phyloP scores from a whole-genome alignment of 2,329 filamentous ascomycete species.

The Microsporum ferrugineum region DNA sequence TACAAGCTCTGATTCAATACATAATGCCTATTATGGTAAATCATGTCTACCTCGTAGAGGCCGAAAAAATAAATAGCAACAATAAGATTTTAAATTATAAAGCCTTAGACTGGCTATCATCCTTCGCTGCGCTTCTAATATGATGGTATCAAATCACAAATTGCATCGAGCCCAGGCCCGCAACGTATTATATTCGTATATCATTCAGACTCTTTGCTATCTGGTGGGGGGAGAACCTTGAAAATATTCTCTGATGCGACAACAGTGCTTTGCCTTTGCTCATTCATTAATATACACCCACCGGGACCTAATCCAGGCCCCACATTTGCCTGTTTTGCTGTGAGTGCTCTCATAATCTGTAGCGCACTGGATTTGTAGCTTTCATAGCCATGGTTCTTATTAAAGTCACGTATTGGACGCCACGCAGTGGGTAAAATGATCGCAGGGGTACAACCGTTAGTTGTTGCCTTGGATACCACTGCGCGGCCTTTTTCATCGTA shows the following conservation, averaged over 20 bases:
- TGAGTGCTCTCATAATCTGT: conserved; percentile 36
- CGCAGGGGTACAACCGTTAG: conserved; percentile 21
- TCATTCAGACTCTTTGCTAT: conserved; percentile 5
- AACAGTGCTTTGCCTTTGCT: conserved; percentile 40
- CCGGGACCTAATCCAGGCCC: conserved; percentile 44
- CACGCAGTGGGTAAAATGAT: conserved; percentile 29
- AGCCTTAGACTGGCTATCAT: neutral
- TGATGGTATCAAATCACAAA: neutral
- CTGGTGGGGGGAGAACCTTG: conserved; percentile 19
- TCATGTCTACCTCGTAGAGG: neutral
- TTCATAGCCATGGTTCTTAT: conserved; percentile 32
- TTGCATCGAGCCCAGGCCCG: neutral
- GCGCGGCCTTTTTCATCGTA: conserved; percentile 15
- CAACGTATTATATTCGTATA: neutral
- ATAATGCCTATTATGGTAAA: neutral
- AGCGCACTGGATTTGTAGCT: conserved; percentile 37
- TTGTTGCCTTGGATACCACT: conserved; percentile 13
- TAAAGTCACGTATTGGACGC: conserved; percentile 29
- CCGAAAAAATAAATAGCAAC: neutral
- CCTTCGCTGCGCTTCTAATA: neutral
- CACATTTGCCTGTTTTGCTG: conserved; percentile 40
- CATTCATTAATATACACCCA: conserved; percentile 43
- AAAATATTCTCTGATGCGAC: conserved; percentile 41
- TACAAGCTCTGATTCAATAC: neutral
- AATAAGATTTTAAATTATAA: neutral